Conservation (phyloP, 2,329 filamentous ascomycete genomes). For the Calonectria henricotiae region DNA sequence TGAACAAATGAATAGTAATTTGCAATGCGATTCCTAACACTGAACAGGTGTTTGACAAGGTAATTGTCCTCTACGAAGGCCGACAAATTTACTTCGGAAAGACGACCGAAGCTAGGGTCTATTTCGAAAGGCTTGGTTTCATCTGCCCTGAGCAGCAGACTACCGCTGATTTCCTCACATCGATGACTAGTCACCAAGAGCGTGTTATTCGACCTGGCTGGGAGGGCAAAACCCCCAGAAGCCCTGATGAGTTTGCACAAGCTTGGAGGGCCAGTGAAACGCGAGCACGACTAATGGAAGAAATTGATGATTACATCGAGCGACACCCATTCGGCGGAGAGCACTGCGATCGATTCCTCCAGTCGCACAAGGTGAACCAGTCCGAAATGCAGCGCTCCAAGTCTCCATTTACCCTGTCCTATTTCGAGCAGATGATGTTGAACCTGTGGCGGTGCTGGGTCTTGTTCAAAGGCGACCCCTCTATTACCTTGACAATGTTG, state of each 20-base stretch:
- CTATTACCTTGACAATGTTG: constrained; percentile 45
- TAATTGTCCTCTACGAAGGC: constrained; percentile 78
- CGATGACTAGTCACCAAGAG: constrained; percentile 62
- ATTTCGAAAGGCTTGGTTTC: constrained; percentile 67
- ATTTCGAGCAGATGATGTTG: constrained; percentile 31
- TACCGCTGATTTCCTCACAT: constrained; percentile 80
- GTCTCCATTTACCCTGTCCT: constrained; percentile 45
- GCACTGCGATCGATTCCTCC: constrained; percentile 44
- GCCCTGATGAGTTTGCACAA: constrained; percentile 57
- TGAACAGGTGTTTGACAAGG: constrained; percentile 76
- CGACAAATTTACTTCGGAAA: constrained; percentile 70
- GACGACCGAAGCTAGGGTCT: constrained; percentile 44
- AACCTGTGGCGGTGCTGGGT: constrained; percentile 40
- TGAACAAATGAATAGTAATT: constrained; percentile 45
- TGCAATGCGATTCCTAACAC: constrained; percentile 52
- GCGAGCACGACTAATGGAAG: constrained; percentile 49
- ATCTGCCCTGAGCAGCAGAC: constrained; percentile 70
- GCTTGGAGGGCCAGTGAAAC: constrained; percentile 53
- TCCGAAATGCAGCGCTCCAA: constrained; percentile 31
- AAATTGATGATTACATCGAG: constrained; percentile 53
- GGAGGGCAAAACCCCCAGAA: constrained; percentile 55
- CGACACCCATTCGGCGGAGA: constrained; percentile 48
- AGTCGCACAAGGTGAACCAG: constrained; percentile 45
- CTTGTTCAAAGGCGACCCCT: constrained; percentile 38
- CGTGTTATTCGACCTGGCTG: constrained; percentile 55